Evolutionary conservation across 805 yeast genomes (phyloP).

Genomic region (Lipomyces yamadae): DNA sequence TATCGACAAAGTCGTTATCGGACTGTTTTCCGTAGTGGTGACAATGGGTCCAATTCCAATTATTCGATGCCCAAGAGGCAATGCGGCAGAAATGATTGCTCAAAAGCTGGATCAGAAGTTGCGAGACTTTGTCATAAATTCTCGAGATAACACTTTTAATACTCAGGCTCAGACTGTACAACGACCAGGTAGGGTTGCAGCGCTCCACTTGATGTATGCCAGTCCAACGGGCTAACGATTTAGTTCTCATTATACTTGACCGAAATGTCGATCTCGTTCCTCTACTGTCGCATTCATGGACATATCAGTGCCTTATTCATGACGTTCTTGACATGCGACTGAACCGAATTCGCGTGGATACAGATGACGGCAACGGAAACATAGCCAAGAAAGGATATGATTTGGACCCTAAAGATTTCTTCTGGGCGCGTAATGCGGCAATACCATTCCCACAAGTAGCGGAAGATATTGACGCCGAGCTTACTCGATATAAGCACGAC

Average conservation of each 20-base stretch:
- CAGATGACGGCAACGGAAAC: slow-evolving; percentile 46
- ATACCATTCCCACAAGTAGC: slow-evolving; percentile 99
- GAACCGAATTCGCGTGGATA: slow-evolving; percentile 72
- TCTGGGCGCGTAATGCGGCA: slow-evolving; percentile 83
- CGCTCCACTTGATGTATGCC: background rate
- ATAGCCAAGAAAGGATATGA: slow-evolving; percentile 64
- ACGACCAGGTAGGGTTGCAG: slow-evolving; percentile 23
- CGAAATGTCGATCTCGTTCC: slow-evolving; percentile 88
- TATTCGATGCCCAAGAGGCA: slow-evolving; percentile 87
- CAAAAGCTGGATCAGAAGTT: slow-evolving; percentile 80
- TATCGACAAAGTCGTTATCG: slow-evolving; percentile 75
- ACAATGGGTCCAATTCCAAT: slow-evolving; percentile 68
- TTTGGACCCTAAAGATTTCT: slow-evolving; percentile 89
- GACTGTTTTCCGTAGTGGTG: slow-evolving; percentile 72
- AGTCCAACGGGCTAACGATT: background rate
- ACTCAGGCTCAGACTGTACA: slow-evolving; percentile 15
- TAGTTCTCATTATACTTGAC: slow-evolving; percentile 79
- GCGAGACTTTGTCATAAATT: slow-evolving; percentile 82
- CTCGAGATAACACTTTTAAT: slow-evolving; percentile 48
- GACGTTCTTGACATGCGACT: slow-evolving; percentile 84
- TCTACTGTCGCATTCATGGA: slow-evolving; percentile 97
- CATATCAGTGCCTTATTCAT: slow-evolving; percentile 93
- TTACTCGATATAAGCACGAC: slow-evolving; percentile 79
- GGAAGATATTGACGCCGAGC: slow-evolving; percentile 87
- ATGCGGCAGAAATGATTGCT: slow-evolving; percentile 94